These are phyloP conservation scores for Verticillium zaregamsianum DNA, from an alignment of 2,329 filamentous ascomycete genomes.

Conservation along the genomic window DNA sequence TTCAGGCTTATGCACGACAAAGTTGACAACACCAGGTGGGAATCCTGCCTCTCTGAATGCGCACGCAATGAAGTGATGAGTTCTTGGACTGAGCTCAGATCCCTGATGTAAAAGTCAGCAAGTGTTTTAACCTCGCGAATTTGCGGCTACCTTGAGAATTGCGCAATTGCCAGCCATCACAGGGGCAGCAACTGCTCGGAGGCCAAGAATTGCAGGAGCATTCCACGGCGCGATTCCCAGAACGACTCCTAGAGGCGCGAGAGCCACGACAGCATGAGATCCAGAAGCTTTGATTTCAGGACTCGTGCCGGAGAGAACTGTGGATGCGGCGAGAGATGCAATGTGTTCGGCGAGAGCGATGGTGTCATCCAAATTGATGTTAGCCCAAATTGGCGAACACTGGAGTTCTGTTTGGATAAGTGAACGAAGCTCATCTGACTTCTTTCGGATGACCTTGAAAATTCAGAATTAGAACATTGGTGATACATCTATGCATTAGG, in stretches of 20 bases:
- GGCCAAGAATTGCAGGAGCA: conserved; percentile 16
- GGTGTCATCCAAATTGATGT: background rate
- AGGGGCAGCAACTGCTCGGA: conserved; percentile 15
- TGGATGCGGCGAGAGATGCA: background rate
- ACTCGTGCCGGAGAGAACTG: background rate
- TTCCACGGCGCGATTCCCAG: conserved; percentile 24
- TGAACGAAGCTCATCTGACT: background rate
- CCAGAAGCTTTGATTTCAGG: background rate
- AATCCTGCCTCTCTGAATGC: conserved; percentile 32
- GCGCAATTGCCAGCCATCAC: conserved; percentile 19
- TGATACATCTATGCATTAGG: too few relatives aligned
- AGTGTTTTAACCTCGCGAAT: background rate
- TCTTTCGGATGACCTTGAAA: background rate
- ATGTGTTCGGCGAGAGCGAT: background rate
- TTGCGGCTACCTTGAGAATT: conserved; percentile 15
- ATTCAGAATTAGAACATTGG: too few relatives aligned
- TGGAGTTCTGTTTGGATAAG: conserved; percentile 4
- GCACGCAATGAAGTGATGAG: conserved; percentile 23
- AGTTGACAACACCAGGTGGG: conserved; percentile 32
- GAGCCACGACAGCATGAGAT: conserved; percentile 7
- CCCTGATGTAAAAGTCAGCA: conserved; percentile 15
- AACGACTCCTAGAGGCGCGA: conserved; percentile 18
- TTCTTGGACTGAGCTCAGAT: conserved; percentile 22
- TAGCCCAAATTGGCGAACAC: background rate
- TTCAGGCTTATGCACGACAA: conserved; percentile 22